Percentiles rank a stretch among this genome's conserved stretches.
Evolutionary conservation across 2,329 filamentous ascomycete genomes (phyloP).

Genomic region (Rhexocercosporidium sp.): DNA sequence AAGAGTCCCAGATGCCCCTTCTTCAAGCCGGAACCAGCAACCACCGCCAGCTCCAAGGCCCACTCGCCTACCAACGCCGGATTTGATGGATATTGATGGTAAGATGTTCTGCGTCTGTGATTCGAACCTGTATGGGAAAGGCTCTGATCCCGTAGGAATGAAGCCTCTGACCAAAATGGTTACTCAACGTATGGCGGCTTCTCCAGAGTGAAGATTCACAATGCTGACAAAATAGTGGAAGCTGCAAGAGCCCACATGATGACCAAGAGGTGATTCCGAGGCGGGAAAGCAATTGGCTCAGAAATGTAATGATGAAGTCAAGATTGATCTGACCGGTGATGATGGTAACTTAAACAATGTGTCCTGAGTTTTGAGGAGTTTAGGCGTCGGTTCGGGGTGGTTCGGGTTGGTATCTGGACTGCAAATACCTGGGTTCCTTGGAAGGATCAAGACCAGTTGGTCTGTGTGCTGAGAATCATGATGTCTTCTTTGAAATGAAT

Average conservation of each 20-base stretch:
- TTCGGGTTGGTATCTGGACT: not conserved
- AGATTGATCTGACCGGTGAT: not conserved
- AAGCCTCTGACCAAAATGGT: conserved; percentile 16
- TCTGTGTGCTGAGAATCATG: not conserved
- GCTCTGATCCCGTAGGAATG: not conserved
- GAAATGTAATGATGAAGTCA: not conserved
- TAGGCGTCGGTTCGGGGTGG: not conserved
- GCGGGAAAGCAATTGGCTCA: not conserved
- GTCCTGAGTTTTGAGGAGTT: not conserved
- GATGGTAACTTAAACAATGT: not conserved
- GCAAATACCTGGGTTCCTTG: not conserved
- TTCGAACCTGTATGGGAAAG: not conserved
- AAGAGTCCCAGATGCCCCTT: conserved; percentile 22
- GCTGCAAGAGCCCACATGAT: conserved; percentile 31
- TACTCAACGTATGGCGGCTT: conserved; percentile 23
- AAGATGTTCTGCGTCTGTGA: conserved; percentile 26
- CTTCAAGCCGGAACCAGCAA: not conserved
- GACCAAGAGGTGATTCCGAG: not conserved
- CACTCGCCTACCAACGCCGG: conserved; percentile 34
- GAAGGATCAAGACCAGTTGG: not conserved
- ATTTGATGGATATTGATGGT: conserved; percentile 29
- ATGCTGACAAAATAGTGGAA: conserved; percentile 30
- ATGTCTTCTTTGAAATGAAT: not conserved
- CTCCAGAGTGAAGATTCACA: not conserved
- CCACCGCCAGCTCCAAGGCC: conserved; percentile 36